Percentiles rank a stretch among this genome's conserved stretches.
Conservation (phyloP, 208 protist genomes). For the Angomonas deanei region DNA sequence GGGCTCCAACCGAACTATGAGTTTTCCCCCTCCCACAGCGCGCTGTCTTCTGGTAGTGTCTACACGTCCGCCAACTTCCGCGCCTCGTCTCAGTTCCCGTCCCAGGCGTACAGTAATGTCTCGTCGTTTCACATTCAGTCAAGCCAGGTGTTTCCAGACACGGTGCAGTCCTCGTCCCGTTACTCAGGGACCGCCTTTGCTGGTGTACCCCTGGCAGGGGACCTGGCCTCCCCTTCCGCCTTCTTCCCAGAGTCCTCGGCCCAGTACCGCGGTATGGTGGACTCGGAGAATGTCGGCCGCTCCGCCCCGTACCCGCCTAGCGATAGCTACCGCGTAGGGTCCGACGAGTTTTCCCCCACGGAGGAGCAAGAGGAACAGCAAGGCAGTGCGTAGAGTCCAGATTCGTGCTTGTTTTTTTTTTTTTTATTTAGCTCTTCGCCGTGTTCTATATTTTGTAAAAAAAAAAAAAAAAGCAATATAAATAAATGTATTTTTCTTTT, state of each 20-base stretch:
- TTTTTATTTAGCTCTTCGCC: background rate
- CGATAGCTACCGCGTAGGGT: background rate
- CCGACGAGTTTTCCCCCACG: conserved; percentile 42
- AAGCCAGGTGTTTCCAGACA: conserved; percentile 15
- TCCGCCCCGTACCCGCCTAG: conserved; percentile 11
- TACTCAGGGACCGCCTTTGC: conserved; percentile 11
- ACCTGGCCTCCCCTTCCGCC: conserved; percentile 3
- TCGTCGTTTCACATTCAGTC: conserved; percentile 80
- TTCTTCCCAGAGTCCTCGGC: background rate
- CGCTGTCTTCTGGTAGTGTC: conserved; percentile 22
- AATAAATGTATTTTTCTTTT: background rate
- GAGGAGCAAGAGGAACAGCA: conserved; percentile 53
- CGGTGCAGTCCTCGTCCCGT: conserved; percentile 18
- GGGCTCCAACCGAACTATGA: background rate
- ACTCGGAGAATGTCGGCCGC: conserved; percentile 22
- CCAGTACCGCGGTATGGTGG: conserved; percentile 11
- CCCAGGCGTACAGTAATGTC: conserved; percentile 40
- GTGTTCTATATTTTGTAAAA: background rate
- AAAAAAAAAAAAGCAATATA: background rate
- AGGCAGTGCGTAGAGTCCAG: background rate
- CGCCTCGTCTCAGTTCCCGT: conserved; percentile 1
- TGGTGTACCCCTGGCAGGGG: conserved; percentile 10
- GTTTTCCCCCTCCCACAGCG: conserved; percentile 31
- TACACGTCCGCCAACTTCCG: conserved; percentile 8
- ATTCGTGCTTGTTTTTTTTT: conserved; percentile 6